Evolutionary conservation across 2,329 filamentous ascomycete genomes (phyloP), one percentile per base, ranked within the genome.

Genomic region (Pezizomycotina sp.): DNA sequence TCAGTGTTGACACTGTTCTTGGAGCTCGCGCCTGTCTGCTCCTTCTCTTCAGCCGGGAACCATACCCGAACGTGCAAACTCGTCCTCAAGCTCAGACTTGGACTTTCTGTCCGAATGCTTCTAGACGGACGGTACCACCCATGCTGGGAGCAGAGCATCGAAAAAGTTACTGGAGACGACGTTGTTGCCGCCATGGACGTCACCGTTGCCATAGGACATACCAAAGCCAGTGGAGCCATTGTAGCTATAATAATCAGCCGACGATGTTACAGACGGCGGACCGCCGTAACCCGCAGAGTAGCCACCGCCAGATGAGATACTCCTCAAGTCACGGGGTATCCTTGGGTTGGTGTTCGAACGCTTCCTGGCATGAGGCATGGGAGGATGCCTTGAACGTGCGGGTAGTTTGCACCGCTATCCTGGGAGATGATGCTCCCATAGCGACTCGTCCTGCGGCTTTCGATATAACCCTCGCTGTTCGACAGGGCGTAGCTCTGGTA

Each of bases 91-190:
- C 29, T 48, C 48, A 34, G 41, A 38, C 21, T 36, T 42, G 19
- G 46, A 38, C 27, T 36, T 39, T 29, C 38, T 47, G 16, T 58
- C 53, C 91, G 56, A 95, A 98, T 0, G 89, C 89, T 57, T 95
- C 86, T 86, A 98, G 95, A 18, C 89, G 73, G 29, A 95, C 73
- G 2, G 84, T 95, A 1, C 84, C 83, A 39, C n/a, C n/a, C n/a
- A n/a, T n/a, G n/a, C n/a, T n/a, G 91, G 76, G 1, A 78, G 48
- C 9, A 47, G 46, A 18, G 48, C 34, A 9, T 52, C 50, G 18
- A 48, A 45, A 28, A 52, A 46, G 35, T 47, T 52, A 19, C 44
- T 46, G 3, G 43, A 34, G 6, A 44, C 41, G n/a, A 45, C 48
- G 15, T 48, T 50, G 15, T 44, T 47, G 6, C 45, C 48, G 8